Percentiles rank a stretch among this genome's conserved stretches.
Conservation (phyloP, 805 yeast genomes). For the Wickerhamiella vanderwaltii region DNA sequence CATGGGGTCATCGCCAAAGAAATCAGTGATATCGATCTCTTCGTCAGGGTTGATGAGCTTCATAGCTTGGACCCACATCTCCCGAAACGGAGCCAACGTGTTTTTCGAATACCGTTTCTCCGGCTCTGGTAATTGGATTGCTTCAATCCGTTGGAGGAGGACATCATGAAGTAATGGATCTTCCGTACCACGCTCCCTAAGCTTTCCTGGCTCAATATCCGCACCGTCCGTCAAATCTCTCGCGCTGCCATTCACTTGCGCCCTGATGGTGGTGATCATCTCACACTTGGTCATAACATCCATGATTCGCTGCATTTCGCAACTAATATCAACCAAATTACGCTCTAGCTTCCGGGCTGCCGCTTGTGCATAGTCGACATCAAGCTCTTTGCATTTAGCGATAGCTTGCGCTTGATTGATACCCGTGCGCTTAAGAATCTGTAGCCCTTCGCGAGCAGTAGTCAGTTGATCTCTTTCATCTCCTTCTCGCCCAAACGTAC, state of each 20-base stretch:
- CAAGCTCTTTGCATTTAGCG: neutral
- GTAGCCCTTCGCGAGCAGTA: neutral
- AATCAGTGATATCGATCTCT: neutral
- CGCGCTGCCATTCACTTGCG: neutral
- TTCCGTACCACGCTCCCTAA: neutral
- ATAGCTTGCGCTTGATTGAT: conserved; percentile 5
- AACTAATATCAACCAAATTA: neutral
- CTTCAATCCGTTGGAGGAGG: neutral
- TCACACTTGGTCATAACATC: neutral
- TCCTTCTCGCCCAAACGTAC: neutral
- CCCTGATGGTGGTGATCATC: neutral
- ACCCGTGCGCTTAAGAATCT: neutral
- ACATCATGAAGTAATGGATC: neutral
- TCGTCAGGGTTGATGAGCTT: conserved; percentile 7
- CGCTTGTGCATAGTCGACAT: neutral
- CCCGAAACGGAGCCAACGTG: conserved; percentile 1
- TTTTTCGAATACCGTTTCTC: neutral
- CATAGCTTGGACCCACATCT: conserved; percentile 3
- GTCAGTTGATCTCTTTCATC: neutral
- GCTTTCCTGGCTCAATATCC: neutral
- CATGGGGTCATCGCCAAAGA: conserved; percentile 3
- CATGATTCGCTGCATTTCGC: conserved; percentile 7
- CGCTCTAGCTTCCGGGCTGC: neutral
- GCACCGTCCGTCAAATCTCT: neutral
- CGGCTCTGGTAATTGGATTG: neutral